Percentiles rank a stretch among this genome's conserved stretches.
These are phyloP conservation scores for Silybum marianum DNA, from an alignment of 129 eudicot species.

Conservation along the genomic window DNA sequence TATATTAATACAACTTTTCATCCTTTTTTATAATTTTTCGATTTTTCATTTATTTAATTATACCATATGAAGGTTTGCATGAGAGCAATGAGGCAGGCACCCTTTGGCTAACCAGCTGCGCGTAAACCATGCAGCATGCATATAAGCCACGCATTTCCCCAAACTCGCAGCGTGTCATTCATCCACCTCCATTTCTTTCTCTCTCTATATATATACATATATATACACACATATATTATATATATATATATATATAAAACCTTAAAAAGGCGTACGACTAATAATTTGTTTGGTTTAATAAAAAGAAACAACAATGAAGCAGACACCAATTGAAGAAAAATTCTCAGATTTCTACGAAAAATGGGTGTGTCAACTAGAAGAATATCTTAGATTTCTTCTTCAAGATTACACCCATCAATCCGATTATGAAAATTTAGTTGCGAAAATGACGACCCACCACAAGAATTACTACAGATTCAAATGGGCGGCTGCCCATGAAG, in stretches of 20 bases:
- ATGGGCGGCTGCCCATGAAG: conserved; percentile 79
- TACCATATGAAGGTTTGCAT: conserved; percentile 9
- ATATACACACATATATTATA: background rate
- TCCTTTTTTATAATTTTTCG: too few relatives aligned
- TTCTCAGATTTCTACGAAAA: conserved; percentile 53
- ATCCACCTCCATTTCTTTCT: conserved; percentile 2
- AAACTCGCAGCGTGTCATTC: conserved; percentile 46
- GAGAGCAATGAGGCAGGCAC: conserved; percentile 22
- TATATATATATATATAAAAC: conserved; percentile 7
- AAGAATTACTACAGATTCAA: conserved; percentile 64
- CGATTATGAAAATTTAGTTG: conserved; percentile 36
- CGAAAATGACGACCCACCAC: conserved; percentile 71
- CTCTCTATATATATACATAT: background rate
- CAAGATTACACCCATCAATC: conserved; percentile 3
- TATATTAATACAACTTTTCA: too few relatives aligned
- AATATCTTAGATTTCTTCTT: conserved; percentile 30
- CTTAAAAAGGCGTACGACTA: conserved; percentile 7
- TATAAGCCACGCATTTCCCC: conserved; percentile 49
- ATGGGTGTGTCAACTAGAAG: conserved; percentile 66
- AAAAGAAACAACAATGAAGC: conserved; percentile 14
- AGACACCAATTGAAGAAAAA: conserved; percentile 45
- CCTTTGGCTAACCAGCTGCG: conserved; percentile 32
- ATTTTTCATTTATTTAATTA: too few relatives aligned
- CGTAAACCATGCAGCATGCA: conserved; percentile 49
- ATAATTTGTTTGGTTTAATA: background rate